Percentiles rank a stretch among this genome's conserved stretches.
These are phyloP conservation scores for Miscanthus sacchariflorus DNA, from an alignment of 202 grass and related monocot genomes.

Conservation along the genomic window DNA sequence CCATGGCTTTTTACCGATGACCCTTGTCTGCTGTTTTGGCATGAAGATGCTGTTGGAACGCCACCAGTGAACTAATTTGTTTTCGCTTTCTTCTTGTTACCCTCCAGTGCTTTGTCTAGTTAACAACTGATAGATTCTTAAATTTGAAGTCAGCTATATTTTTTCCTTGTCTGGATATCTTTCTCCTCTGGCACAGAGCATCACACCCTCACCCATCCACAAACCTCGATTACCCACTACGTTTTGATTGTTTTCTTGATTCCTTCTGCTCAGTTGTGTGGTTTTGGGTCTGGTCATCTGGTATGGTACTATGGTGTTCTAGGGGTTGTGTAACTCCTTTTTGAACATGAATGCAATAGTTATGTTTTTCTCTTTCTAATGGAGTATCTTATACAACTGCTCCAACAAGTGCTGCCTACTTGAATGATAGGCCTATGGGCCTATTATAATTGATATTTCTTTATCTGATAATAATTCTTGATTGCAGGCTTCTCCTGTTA, in stretches of 20 bases:
- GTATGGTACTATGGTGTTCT: neutral
- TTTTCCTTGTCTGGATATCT: neutral
- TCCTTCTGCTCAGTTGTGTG: neutral
- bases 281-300: neutral
- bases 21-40: conserved; percentile 3
- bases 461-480: conserved; percentile 32
- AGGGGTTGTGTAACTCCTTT: neutral
- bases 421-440: conserved; percentile 3
- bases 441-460: conserved; percentile 5
- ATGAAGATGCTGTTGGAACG: conserved; percentile 19
- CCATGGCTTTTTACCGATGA: neutral
- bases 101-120: neutral
- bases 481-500: conserved; percentile 84
- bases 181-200: neutral
- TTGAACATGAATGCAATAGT: neutral
- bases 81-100: neutral
- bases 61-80: neutral
- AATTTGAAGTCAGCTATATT: neutral
- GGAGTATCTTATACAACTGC: neutral
- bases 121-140: neutral
- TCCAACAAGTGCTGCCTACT: neutral
- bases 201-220: too few relatives aligned
- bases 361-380: conserved; percentile 12
- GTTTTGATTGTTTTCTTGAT: conserved; percentile 2
- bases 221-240: neutral